Evolutionary conservation across 2,329 filamentous ascomycete genomes (phyloP).

Genomic region (Tolypocladium paradoxum): DNA sequence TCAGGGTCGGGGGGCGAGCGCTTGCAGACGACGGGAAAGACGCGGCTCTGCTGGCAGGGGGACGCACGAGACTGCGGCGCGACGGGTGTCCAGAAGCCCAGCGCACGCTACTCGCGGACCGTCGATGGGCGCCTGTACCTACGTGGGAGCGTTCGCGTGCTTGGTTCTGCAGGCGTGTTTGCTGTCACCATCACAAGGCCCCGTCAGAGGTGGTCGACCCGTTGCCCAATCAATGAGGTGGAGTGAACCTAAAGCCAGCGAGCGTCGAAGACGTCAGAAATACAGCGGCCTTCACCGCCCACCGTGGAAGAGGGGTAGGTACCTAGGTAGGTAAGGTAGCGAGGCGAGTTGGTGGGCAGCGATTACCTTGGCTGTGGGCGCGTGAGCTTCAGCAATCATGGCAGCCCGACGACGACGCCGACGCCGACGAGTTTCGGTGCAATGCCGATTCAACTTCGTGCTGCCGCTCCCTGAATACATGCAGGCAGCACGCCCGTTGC

Average conservation of each 20-base stretch:
- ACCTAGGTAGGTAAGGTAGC: too few species aligned
- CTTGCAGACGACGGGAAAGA: background rate
- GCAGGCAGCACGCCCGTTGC: background rate
- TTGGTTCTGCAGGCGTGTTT: background rate
- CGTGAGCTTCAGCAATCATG: background rate
- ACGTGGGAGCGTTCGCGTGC: background rate
- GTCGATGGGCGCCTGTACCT: background rate
- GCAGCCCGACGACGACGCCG: background rate
- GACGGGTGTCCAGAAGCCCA: background rate
- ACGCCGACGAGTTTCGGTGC: background rate
- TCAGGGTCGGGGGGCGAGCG: background rate
- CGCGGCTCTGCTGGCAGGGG: background rate
- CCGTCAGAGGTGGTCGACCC: background rate
- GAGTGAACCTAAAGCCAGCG: background rate
- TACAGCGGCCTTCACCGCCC: background rate
- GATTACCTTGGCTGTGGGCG: too few species aligned
- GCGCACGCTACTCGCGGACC: background rate
- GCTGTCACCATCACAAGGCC: background rate
- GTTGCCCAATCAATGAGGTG: background rate
- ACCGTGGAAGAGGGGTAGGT: background rate
- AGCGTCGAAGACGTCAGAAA: background rate
- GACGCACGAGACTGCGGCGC: background rate
- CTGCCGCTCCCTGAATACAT: background rate
- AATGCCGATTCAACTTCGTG: background rate
- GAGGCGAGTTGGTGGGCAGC: background rate